Evolutionary conservation across 2,329 filamentous ascomycete genomes (phyloP).

Genomic region (Colletotrichum phormii): DNA sequence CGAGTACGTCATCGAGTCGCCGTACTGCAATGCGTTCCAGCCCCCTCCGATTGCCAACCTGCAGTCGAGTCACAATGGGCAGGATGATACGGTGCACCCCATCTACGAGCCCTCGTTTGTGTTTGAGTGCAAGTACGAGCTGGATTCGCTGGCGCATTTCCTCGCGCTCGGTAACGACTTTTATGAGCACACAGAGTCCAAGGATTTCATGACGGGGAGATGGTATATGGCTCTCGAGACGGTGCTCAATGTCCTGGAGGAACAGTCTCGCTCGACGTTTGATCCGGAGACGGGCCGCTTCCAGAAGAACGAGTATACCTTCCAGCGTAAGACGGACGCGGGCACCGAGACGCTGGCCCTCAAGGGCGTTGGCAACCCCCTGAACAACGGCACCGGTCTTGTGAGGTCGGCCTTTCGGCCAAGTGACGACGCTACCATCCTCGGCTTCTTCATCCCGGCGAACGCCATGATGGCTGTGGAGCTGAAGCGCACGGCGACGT

Average conservation of each 20-base stretch:
- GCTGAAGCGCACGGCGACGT: conserved; percentile 76
- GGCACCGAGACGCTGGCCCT: conserved; percentile 93
- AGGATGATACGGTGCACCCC: conserved; percentile 87
- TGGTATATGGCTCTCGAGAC: conserved; percentile 85
- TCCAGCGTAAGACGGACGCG: conserved; percentile 81
- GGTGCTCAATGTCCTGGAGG: conserved; percentile 77
- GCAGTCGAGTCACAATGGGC: conserved; percentile 77
- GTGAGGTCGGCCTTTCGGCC: conserved; percentile 93
- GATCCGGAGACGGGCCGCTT: conserved; percentile 73
- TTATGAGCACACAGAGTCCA: conserved; percentile 81
- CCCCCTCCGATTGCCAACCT: conserved; percentile 88
- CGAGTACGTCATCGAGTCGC: conserved; percentile 93
- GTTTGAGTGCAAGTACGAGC: conserved; percentile 99
- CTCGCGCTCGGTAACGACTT: conserved; percentile 89
- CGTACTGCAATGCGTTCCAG: conserved; percentile 99
- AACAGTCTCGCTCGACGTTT: conserved; percentile 87
- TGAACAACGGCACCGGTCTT: conserved; percentile 85
- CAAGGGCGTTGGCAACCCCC: conserved; percentile 87
- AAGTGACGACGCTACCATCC: conserved; percentile 92
- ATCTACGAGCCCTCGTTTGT: conserved; percentile 85
- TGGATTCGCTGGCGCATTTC: conserved; percentile 95
- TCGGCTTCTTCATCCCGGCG: conserved; percentile 94
- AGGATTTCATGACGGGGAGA: conserved; percentile 79
- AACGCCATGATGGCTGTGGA: conserved; percentile 98
- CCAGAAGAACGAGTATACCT: conserved; percentile 84